Evolutionary conservation across 31 red algal genomes (phyloP).

Genomic region (Porphyra umbilicalis): DNA sequence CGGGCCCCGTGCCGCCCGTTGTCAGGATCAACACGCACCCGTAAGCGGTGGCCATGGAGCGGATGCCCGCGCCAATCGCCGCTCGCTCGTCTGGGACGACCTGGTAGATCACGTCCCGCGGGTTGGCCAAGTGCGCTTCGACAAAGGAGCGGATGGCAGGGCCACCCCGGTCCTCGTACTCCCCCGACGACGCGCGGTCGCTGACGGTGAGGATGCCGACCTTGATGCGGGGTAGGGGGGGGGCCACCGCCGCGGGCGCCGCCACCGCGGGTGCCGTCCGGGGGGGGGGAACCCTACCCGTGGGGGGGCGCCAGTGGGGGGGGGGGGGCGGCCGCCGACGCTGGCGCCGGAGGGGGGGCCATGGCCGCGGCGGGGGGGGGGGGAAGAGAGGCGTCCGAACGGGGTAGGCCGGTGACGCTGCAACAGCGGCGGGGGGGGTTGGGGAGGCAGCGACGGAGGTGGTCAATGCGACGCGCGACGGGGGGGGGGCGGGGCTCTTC

Average conservation of each 20-base stretch:
- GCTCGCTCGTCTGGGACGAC: conserved; percentile 59
- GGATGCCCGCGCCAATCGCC: conserved; percentile 29
- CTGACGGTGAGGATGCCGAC: conserved; percentile 65
- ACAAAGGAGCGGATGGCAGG: conserved; percentile 35
- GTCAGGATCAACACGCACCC: conserved; percentile 53
- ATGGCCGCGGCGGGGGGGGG: too few species aligned
- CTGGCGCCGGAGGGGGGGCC: too few species aligned
- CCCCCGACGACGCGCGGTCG: conserved; percentile 45
- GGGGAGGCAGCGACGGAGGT: too few species aligned
- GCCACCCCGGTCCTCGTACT: conserved; percentile 63
- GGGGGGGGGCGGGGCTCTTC: too few species aligned
- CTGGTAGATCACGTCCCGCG: conserved; percentile 10
- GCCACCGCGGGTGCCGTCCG: too few species aligned
- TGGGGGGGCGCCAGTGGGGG: too few species aligned
- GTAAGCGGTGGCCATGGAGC: conserved; percentile 4
- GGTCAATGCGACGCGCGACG: too few species aligned
- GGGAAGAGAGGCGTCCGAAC: too few species aligned
- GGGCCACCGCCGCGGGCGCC: neutral
- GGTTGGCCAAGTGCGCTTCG: conserved; percentile 23
- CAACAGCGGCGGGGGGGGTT: too few species aligned
- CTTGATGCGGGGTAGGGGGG: conserved; percentile 1
- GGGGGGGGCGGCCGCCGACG: too few species aligned
- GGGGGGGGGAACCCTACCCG: too few species aligned
- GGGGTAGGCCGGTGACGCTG: too few species aligned
- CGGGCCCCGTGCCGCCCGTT: conserved; percentile 71